Base-by-base conservation (phyloP, 2,329 filamentous ascomycete species). In the Arthroderma sp. region DNA sequence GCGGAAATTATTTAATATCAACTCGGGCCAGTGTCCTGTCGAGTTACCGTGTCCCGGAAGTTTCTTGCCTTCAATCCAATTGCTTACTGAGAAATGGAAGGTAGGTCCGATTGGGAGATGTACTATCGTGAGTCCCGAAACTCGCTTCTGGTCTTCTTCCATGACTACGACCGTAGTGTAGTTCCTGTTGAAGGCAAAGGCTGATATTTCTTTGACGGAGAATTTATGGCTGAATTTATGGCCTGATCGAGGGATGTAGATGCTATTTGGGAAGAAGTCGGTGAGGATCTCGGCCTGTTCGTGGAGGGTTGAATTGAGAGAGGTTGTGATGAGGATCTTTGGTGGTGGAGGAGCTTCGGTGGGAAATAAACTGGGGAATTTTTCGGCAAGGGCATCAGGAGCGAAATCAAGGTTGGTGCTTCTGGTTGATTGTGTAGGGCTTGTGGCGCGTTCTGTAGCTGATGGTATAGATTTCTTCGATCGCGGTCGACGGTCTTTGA, bases 1-100 rank as follows among this genome's bases (percentile, higher is more conserved):
- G 56, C 84, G 83, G 72, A 98, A 98, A 61, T 91, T 89, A 66
- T 96, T 96, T 42, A 95, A 73, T 32, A 94, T 74, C 29, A 95
- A 72, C 65, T 95, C 89, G 1, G 88, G 87, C 58, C 86, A 86
- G 66, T 95, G 88, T 40, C 85, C 83, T 1, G 89, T 95, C 0
- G 87, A 78, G 53, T 88, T 89, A 66, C 79, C 91, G 61, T 98
- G 89, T 1, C 89, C 88, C 0, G 87, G 86, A 9, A 98, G 73
- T 52, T 84, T 85, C 60, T 83, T 85, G 42, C 86, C 86, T 55
- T 93, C 85, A 32, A 94, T 73, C 82, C 87, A 98, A 58, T 91
- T 94, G 51, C 81, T 82, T 51, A 95, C 83, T 46, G 74, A 80
- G 68, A 96, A 96, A 61, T 94, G 88, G 61, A 95, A 91, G 39